Evolutionary conservation across 495 filamentous ascomycete genomes (phyloP).

Genomic region (Pyrenula massariospora): DNA sequence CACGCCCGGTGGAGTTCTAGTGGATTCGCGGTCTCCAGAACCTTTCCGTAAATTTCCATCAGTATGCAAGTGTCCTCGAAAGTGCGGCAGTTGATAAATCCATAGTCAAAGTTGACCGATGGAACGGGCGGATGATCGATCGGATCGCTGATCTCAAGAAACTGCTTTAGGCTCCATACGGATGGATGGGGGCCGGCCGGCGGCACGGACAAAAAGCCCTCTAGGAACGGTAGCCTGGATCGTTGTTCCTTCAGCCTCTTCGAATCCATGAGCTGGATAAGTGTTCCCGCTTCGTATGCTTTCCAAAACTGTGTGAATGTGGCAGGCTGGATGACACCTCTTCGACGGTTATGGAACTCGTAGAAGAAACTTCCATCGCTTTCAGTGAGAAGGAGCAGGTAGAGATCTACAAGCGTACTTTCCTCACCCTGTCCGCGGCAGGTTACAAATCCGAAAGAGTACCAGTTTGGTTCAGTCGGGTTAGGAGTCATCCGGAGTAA

Average conservation of each 20-base stretch:
- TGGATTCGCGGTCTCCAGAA: conserved; percentile 14
- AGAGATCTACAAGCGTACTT: conserved; percentile 13
- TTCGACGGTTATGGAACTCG: conserved; percentile 12
- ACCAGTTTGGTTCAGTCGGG: conserved; percentile 10
- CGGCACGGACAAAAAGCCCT: conserved; percentile 14
- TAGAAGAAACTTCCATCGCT: conserved; percentile 12
- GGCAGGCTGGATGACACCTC: conserved; percentile 8
- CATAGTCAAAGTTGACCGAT: conserved; percentile 15
- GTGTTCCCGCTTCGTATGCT: conserved; percentile 17
- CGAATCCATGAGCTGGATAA: conserved; percentile 21
- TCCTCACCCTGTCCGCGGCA: conserved; percentile 14
- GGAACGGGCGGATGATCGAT: conserved; percentile 11
- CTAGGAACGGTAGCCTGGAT: conserved; percentile 12
- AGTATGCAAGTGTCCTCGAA: conserved; percentile 20
- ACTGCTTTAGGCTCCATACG: conserved; percentile 20
- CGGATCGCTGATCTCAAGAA: conserved; percentile 14
- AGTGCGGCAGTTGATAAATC: conserved; percentile 16
- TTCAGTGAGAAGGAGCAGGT: conserved; percentile 13
- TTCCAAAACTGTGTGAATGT: conserved; percentile 11
- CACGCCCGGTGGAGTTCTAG: conserved; percentile 16
- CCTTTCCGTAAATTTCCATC: conserved; percentile 17
- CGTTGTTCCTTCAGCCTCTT: conserved; percentile 15
- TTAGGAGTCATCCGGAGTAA: conserved; percentile 2
- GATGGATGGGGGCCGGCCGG: conserved; percentile 10
- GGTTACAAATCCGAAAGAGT: conserved; percentile 17